Evolutionary conservation across 2,329 filamentous ascomycete species (phyloP), one percentile per base, ranked within the genome.

Genomic region (Trichoderma harzianum): DNA sequence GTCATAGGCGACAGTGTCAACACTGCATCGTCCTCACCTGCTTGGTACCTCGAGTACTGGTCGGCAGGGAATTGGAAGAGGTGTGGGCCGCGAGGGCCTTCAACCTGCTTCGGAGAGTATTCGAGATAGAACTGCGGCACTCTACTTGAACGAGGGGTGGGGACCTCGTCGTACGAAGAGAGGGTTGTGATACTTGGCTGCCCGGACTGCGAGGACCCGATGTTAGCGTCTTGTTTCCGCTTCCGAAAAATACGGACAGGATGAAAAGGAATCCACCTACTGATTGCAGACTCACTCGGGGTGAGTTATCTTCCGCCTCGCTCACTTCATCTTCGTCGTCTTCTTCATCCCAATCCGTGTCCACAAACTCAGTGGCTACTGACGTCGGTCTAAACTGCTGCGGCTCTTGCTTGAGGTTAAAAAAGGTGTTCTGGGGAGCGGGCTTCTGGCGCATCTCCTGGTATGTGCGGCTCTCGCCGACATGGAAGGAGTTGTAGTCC

Each of bases 1-100:
- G 93, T 90, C 75, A 94, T 82, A 21, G 93, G 93, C 26, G 93
- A 95, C 80, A 95, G 86, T 28, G 91, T 89, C 67, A 95, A 83
- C 74, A 86, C 82, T 72, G 85, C 81, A 76, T 87, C 82, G 73
- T 86, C 84, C 75, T 88, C 84, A 5, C 58, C 69, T 24, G 43
- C 60, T 5, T 66, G 55, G 28, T 57, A 63, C 72, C 72, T 62
- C 24, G 77, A 67, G 21, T 62, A 76, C 24, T 71, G 73, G 71
- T 90, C 87, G 36, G 88, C 86, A 24, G 92, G 94, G 72, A 87
- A 87, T 75, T 93, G 90, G 82, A 97, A 97, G 18, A 97, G 87
- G 82, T 97, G 95, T 11, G 95, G 95, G 1, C 95, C 95, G 75
- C 88, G 88, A 2, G 95, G 95, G 0, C 95, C 95, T 79, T 94